Evolutionary conservation across 345 rosid genomes (phyloP).

Genomic region (Eutrema heterophyllum): DNA sequence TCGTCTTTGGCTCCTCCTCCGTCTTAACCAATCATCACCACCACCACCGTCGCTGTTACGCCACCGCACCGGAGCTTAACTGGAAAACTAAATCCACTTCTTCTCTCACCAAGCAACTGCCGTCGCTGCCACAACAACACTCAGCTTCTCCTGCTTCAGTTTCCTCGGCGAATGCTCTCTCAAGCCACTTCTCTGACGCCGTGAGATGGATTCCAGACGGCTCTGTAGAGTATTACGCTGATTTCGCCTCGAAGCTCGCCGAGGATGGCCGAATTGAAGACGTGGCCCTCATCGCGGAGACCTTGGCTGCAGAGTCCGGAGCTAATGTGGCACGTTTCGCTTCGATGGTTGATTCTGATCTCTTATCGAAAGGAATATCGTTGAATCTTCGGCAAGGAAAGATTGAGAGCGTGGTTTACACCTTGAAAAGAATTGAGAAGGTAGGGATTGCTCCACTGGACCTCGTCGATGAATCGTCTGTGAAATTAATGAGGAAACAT

Average conservation of each 20-base stretch:
- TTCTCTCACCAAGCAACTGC: slow-evolving; percentile 29
- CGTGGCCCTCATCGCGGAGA: slow-evolving; percentile 51
- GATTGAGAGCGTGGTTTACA: slow-evolving; percentile 42
- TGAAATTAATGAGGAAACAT: slow-evolving; percentile 47
- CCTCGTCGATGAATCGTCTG: slow-evolving; percentile 39
- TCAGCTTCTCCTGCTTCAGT: slow-evolving; percentile 27
- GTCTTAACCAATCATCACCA: slow-evolving; percentile 36
- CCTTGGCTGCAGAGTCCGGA: slow-evolving; percentile 48
- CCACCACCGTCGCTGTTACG: slow-evolving; percentile 24
- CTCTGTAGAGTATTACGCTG: slow-evolving; percentile 38
- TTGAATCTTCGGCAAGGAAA: slow-evolving; percentile 54
- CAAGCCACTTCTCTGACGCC: slow-evolving; percentile 28
- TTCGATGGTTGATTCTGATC: slow-evolving; percentile 35
- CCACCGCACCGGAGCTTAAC: slow-evolving; percentile 26
- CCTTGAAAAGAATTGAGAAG: slow-evolving; percentile 46
- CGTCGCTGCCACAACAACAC: slow-evolving; percentile 21
- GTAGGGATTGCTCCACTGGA: slow-evolving; percentile 55
- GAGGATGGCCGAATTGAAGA: slow-evolving; percentile 68
- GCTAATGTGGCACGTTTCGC: slow-evolving; percentile 46
- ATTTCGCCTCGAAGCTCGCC: slow-evolving; percentile 63
- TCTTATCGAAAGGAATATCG: slow-evolving; percentile 49
- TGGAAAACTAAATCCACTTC: slow-evolving; percentile 31
- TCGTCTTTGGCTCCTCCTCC: slow-evolving; percentile 56
- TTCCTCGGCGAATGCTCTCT: slow-evolving; percentile 23
- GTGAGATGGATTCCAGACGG: slow-evolving; percentile 36